A percentile compares a stretch with the other conserved stretches of the same genome.
Conservation (phyloP, 2,329 filamentous ascomycete genomes). For the Lachnellula subtilissima region DNA sequence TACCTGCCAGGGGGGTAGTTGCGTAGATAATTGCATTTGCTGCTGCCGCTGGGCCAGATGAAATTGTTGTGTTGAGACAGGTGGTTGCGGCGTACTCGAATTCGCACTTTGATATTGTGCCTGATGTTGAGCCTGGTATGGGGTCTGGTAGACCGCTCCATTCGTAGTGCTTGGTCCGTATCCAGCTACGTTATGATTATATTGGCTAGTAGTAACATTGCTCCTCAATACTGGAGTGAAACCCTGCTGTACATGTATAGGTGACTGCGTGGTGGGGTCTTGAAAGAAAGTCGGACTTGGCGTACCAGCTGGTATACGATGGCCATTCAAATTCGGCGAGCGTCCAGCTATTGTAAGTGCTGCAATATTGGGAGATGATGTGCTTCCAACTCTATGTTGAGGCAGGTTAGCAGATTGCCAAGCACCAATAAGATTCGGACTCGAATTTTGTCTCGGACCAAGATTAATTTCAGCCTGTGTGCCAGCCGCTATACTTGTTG, state of each 20-base stretch:
- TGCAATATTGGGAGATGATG: constrained; percentile 11
- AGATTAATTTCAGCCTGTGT: neutral
- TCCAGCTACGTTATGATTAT: neutral
- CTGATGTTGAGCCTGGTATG: neutral
- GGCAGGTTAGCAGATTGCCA: constrained; percentile 6
- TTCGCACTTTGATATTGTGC: constrained; percentile 7
- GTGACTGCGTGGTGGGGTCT: constrained; percentile 23
- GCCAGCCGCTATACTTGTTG: neutral
- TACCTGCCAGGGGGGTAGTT: constrained; percentile 4
- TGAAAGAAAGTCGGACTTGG: constrained; percentile 23
- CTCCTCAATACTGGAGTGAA: constrained; percentile 4
- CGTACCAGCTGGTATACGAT: constrained; percentile 9
- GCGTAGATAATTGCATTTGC: constrained; percentile 12
- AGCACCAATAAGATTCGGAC: constrained; percentile 6
- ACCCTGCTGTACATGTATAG: constrained; percentile 19
- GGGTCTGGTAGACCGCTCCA: neutral
- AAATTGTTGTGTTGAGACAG: constrained; percentile 3
- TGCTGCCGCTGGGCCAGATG: constrained; percentile 6
- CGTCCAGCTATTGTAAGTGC: constrained; percentile 4
- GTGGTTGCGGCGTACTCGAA: constrained; percentile 7
- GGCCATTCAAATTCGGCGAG: constrained; percentile 9
- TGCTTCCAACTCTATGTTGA: constrained; percentile 1
- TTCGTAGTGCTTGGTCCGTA: neutral
- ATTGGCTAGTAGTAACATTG: neutral
- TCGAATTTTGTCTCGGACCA: constrained; percentile 8